Evolutionary conservation across 2,329 filamentous ascomycete genomes (phyloP).

Genomic region (Phialophora chinensis): DNA sequence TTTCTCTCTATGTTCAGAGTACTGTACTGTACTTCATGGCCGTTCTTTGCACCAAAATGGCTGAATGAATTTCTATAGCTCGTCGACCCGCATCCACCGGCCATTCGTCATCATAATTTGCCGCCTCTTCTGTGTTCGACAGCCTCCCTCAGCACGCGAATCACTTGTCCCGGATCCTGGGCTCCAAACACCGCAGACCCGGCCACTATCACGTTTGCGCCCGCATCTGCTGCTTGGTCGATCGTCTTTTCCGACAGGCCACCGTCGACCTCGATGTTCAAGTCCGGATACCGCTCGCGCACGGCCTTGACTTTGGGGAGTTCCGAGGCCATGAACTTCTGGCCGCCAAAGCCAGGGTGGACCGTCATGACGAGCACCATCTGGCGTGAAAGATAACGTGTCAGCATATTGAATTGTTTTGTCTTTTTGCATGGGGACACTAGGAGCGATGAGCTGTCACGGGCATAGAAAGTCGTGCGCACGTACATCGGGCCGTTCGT

Average conservation of each 20-base stretch:
- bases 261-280: slow-evolving; percentile 98
- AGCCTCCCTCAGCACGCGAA: slow-evolving; percentile 76
- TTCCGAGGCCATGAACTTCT: slow-evolving; percentile 97
- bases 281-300: slow-evolving; percentile 80
- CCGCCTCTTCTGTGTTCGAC: slow-evolving; percentile 67
- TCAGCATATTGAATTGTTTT: slow-evolving; percentile 7
- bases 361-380: slow-evolving; percentile 99
- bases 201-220: slow-evolving; percentile 97
- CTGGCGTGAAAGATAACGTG: slow-evolving; percentile 54
- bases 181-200: slow-evolving; percentile 96
- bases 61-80: neutral
- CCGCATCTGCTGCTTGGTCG: slow-evolving; percentile 90
- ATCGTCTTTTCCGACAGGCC: slow-evolving; percentile 88
- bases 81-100: neutral
- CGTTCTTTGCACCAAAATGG: neutral
- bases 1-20: neutral
- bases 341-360: slow-evolving; percentile 93
- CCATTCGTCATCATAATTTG: slow-evolving; percentile 33
- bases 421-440: no score
- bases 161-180: slow-evolving; percentile 84
- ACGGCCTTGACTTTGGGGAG: slow-evolving; percentile 90
- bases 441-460: no score
- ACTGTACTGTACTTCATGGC: neutral
- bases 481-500: slow-evolving; percentile 87
- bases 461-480: neutral